Evolutionary conservation across 768 basidiomycete species (phyloP), one percentile per base, ranked within the genome.

Genomic region (Lentinula aciculospora): DNA sequence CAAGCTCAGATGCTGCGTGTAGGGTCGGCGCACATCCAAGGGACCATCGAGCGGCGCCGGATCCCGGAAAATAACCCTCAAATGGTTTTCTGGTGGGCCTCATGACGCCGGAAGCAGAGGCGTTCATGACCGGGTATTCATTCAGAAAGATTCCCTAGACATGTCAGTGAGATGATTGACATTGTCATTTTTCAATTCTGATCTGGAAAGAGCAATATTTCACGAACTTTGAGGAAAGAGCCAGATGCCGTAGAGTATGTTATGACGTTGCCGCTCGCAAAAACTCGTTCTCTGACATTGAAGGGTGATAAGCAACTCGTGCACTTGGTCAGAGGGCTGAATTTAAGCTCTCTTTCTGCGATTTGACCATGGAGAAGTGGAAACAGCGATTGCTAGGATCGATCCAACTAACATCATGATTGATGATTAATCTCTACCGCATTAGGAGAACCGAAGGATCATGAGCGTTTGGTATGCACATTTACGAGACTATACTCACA

Each of bases 151-250:
- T 53, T 53, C 36, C 25, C 34, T 39, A 13, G 34, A 36, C 36
- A 36, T 53, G 51, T 53, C 51, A 53, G 9, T 15, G 23, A 40
- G 15, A 36, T 53, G 51, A 53, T 53, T 53, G 51, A 53, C 51
- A 53, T 25, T 53, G 51, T 32, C 51, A 32, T 13, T 53, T 32
- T 32, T 34, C 15, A 29, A 17, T 53, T 53, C 51, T 53, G 51
- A 53, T 53, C 36, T 34, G 36, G 51, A 37, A 50, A 32, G 4
- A 50, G 29, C 29, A 32, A 31, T 31, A 19, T 5, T 50, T 47
- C 28, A 19, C 19, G 44, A 12, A 31, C 49, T 50, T 19, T 51
- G 7, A 4, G 39, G 36, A 53, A 53, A 23, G 21, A 27, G 36
- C 51, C 51, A 53, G 36, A 53, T 53, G 51, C 34, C 23, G 51